A percentile compares a stretch with the other conserved stretches of the same genome.
Conservation (phyloP, 164 flowering plant genomes). For the Nymphaea colorata region DNA sequence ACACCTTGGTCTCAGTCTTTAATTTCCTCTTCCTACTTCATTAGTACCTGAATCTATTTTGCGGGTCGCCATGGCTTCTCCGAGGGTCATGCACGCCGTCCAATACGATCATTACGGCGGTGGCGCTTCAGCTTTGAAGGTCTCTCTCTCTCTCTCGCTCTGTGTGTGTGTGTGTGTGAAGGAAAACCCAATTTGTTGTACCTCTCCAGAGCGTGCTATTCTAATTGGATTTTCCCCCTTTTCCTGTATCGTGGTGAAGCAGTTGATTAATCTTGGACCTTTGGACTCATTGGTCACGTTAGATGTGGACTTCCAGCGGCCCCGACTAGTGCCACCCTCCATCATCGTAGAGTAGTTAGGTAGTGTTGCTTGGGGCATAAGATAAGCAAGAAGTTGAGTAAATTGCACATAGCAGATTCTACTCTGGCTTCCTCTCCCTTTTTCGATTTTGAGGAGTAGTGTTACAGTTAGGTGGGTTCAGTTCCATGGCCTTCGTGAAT, state of each 20-base stretch:
- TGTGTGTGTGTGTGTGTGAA: background rate
- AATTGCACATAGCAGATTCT: too few relatives aligned
- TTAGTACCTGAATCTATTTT: too few relatives aligned
- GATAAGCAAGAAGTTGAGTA: too few relatives aligned
- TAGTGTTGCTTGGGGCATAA: too few relatives aligned
- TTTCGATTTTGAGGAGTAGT: too few relatives aligned
- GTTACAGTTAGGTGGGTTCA: too few relatives aligned
- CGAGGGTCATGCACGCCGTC: slow-evolving; percentile 48
- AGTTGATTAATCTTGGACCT: background rate
- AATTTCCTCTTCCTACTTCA: too few relatives aligned
- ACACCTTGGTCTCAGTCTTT: too few relatives aligned
- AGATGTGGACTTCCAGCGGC: background rate
- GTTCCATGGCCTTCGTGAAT: too few relatives aligned
- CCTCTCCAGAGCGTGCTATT: background rate
- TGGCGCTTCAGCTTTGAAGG: slow-evolving; percentile 57
- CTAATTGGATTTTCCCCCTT: background rate
- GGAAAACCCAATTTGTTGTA: background rate
- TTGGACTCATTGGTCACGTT: background rate
- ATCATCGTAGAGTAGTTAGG: too few relatives aligned
- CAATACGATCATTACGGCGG: slow-evolving; percentile 45
- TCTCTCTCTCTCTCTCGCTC: slow-evolving; percentile 2
- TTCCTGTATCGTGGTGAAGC: too few relatives aligned
- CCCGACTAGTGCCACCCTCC: background rate
- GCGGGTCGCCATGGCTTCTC: slow-evolving; percentile 23
- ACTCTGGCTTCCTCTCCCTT: too few relatives aligned